Base-by-base conservation (phyloP, 371 early-diverging fungal species). In the Basidiobolus meristosporus region DNA sequence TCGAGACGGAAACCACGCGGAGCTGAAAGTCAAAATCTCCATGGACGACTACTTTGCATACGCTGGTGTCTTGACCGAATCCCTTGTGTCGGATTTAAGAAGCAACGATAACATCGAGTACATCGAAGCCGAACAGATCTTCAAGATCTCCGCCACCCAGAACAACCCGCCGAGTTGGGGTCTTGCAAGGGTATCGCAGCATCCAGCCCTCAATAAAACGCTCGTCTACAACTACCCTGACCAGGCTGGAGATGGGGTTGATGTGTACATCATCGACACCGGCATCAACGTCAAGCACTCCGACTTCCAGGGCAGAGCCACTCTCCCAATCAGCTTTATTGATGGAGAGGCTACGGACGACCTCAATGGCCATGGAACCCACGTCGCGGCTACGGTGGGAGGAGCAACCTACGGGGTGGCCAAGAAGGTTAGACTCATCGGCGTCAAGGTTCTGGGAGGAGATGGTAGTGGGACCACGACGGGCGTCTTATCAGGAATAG, bases 361-460 rank as follows among this genome's bases (percentile, higher is more conserved):
- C 48, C 51, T 58, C 1, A 62, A 69, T 43, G 77, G 77, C 9
- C 73, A 76, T 40, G 87, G 86, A 37, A 77, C 82, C 36, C 77
- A 75, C 52, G 71, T 70, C 38, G 64, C 75, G 18, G 75, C 79
- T 36, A 73, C 73, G 15, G 66, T 82, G 47, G 88, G 63, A 32
- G 72, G 80, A 20, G 62, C 59, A 31, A 66, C 52, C 0, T 77
- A 65, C 54, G 96, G 91, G 50, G 79, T 91, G 33, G 89, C 90
- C 39, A 90, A 90, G 51, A 79, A 84, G 47, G 80, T 67, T 21
- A 72, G 53, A 18, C 40, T 93, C 7, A 63, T 87, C 21, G 79
- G 78, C 42, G 88, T 90, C 31, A 84, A 89, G 57, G 87, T 91
- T 11, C 60, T 93, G 7, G 57, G 70, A 43, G 53, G 59, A 26